Percentiles rank a stretch among this genome's conserved stretches.
phyloP scores from a whole-genome alignment of 1,139 yeast genomes.

The Candida mesenterica region DNA sequence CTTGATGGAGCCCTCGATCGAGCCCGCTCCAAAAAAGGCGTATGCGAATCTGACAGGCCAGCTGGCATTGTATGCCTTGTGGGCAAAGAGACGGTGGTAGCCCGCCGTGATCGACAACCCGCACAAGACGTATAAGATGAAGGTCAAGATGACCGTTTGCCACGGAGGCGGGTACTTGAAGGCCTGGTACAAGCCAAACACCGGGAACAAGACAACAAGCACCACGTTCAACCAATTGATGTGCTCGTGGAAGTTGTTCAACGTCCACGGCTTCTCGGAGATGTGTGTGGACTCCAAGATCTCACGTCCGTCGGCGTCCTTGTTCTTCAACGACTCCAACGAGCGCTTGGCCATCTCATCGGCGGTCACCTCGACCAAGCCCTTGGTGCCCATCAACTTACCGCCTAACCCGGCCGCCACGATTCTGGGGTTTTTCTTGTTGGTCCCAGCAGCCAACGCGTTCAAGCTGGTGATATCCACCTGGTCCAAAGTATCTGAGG shows the following conservation, averaged over 20 bases:
- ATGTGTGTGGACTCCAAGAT: slow-evolving; percentile 61
- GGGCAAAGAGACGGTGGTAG: slow-evolving; percentile 85
- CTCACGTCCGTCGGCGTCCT: slow-evolving; percentile 47
- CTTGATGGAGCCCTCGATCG: slow-evolving; percentile 94
- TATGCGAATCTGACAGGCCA: slow-evolving; percentile 68
- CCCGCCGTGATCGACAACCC: slow-evolving; percentile 97
- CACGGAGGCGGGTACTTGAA: slow-evolving; percentile 49
- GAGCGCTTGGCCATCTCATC: slow-evolving; percentile 58
- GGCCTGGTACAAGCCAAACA: slow-evolving; percentile 56
- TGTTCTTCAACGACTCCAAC: slow-evolving; percentile 48
- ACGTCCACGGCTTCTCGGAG: slow-evolving; percentile 90
- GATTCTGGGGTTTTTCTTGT: slow-evolving; percentile 64
- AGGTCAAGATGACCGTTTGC: slow-evolving; percentile 61
- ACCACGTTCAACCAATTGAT: slow-evolving; percentile 89
- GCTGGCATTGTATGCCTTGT: slow-evolving; percentile 79
- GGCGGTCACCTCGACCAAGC: slow-evolving; percentile 64
- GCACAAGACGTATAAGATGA: slow-evolving; percentile 62
- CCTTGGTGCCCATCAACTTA: slow-evolving; percentile 74
- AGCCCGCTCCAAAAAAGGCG: slow-evolving; percentile 90
- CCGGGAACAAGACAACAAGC: slow-evolving; percentile 74
- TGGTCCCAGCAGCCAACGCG: slow-evolving; percentile 87
- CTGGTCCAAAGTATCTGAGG: slow-evolving; percentile 36
- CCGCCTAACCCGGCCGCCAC: slow-evolving; percentile 81
- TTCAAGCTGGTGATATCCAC: slow-evolving; percentile 75
- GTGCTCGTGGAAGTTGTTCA: slow-evolving; percentile 79